Base-by-base conservation (phyloP, 2,329 filamentous ascomycete species). In the Truncatella angustata region DNA sequence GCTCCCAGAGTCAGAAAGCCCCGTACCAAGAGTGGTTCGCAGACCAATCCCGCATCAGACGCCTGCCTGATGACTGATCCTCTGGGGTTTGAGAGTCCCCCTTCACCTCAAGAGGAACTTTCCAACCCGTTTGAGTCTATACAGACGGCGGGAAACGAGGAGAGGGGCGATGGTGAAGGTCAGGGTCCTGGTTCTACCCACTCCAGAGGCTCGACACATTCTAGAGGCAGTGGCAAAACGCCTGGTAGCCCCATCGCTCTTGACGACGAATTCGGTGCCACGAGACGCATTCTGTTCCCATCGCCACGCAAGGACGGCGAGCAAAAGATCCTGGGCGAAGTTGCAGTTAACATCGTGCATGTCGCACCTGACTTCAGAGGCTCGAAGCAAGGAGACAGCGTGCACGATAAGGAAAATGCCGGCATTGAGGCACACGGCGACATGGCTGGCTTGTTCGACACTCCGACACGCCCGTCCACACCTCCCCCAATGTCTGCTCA, bases 281-380 rank as follows among this genome's bases (percentile, higher is more conserved):
- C 87, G 1, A 79, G 87, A 54, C 79, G 90, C 53, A 70, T 92
- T 2, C 75, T 94, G 1, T 94, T 94, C 62, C 87, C 90, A 1
- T 91, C 88, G 0, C 89, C 89, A 2, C 79, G 85, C 39, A 87
- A 87, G 58, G 80, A 84, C 26, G 81, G 79, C 32, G 75, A 82
- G 42, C 71, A 78, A 1, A 90, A 84, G 63, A 78, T 81, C 20
- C 74, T 90, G 2, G 78, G 80, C 45, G 82, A 86, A 60, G 66
- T 82, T 36, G 69, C 75, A 12, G 71, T 78, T 14, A 86, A 85
- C 58, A 65, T 77, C 48, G 71, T 80, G 37, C 74, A 77, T 54
- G 72, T 74, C 4, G 62, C 69, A 14, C 63, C 70, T 3, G 71
- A 73, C 21, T 65, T 64, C 30, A 66, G 68, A 30, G 65, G 66